phyloP scores from a whole-genome alignment of 352 stramenopile species.

The Halophytophthora polymorphica region DNA sequence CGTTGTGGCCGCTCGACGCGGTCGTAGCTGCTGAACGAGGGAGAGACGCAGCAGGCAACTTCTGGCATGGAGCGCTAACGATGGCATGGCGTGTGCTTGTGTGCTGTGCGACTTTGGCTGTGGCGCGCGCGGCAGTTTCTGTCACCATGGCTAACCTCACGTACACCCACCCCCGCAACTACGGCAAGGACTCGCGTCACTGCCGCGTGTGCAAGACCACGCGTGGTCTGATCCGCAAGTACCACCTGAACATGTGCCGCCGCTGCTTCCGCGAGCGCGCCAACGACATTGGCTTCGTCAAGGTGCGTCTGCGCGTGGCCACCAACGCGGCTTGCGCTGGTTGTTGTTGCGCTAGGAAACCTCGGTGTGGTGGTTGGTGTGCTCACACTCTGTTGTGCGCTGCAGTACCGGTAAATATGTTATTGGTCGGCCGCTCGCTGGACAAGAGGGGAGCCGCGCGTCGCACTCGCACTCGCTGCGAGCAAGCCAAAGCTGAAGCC shows the following conservation, averaged over 20 bases:
- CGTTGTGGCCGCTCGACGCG: too few relatives aligned
- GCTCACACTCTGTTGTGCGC: conserved; percentile 2
- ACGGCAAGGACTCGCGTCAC: conserved; percentile 89
- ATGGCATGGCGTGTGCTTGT: neutral
- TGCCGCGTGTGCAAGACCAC: conserved; percentile 90
- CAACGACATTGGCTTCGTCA: conserved; percentile 94
- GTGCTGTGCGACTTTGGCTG: conserved; percentile 3
- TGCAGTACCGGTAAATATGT: conserved; percentile 68
- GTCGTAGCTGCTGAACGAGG: too few relatives aligned
- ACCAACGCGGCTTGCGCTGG: neutral
- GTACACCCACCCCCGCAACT: conserved; percentile 84
- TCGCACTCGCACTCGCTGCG: conserved; percentile 28
- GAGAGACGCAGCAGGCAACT: too few relatives aligned
- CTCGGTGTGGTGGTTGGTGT: neutral
- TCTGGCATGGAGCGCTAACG: neutral
- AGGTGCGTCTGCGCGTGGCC: conserved; percentile 43
- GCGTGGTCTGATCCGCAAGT: conserved; percentile 95
- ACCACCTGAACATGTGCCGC: conserved; percentile 95
- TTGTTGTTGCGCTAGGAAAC: neutral
- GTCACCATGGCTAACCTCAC: conserved; percentile 89
- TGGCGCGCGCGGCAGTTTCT: conserved; percentile 14
- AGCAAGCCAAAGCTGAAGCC: neutral
- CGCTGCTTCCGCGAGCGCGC: conserved; percentile 95
- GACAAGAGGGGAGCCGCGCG: conserved; percentile 24
- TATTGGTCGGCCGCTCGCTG: conserved; percentile 44